Conservation (phyloP, 2,329 filamentous ascomycete genomes). For the Chrysosporium queenslandicum region DNA sequence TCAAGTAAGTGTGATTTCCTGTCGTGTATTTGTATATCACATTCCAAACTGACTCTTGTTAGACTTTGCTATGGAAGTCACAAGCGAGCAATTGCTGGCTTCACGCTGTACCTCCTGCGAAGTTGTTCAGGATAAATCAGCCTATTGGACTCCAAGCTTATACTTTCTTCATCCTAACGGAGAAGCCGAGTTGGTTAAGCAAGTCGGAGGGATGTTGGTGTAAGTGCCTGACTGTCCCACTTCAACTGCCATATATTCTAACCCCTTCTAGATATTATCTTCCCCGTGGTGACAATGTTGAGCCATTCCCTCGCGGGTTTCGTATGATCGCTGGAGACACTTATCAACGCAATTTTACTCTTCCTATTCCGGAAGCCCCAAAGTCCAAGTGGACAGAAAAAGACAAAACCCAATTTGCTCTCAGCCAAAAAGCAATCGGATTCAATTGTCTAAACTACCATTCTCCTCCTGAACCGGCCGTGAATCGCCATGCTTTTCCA, state of each 20-base stretch:
- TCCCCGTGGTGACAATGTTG: conserved; percentile 54
- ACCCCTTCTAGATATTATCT: conserved; percentile 63
- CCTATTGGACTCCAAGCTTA: conserved; percentile 72
- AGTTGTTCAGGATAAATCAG: conserved; percentile 72
- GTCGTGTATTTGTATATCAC: not conserved
- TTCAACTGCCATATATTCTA: not conserved
- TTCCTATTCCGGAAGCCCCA: conserved; percentile 55
- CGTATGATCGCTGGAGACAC: conserved; percentile 72
- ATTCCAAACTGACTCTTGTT: not conserved
- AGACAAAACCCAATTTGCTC: conserved; percentile 57
- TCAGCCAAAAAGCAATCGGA: conserved; percentile 72
- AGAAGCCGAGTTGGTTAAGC: conserved; percentile 56
- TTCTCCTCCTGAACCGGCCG: conserved; percentile 55
- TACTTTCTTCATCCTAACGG: conserved; percentile 66
- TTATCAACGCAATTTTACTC: conserved; percentile 57
- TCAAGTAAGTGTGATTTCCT: conserved; percentile 50
- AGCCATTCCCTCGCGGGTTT: conserved; percentile 67
- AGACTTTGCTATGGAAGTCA: conserved; percentile 57
- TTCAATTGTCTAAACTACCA: conserved; percentile 92
- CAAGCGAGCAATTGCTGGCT: conserved; percentile 47
- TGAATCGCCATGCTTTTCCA: conserved; percentile 73
- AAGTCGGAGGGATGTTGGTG: conserved; percentile 76
- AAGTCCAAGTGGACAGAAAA: conserved; percentile 60
- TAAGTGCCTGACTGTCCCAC: conserved; percentile 42
- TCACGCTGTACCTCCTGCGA: conserved; percentile 71